Evolutionary conservation across 1,284 basidiomycete species (phyloP).

Genomic region (Tilletia indica): DNA sequence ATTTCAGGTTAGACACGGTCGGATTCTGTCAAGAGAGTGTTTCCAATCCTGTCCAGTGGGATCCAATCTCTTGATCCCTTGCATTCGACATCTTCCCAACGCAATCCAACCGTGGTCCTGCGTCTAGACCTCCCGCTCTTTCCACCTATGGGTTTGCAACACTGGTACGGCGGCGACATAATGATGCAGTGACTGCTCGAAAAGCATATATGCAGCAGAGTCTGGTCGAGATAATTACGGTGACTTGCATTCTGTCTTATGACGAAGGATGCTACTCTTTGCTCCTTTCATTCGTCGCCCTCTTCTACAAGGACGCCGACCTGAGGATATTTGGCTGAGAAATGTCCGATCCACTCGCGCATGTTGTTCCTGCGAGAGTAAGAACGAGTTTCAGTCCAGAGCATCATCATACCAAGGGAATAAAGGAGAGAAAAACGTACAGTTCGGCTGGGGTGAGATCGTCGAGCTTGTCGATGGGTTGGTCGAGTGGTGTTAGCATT

Average conservation of each 20-base stretch:
- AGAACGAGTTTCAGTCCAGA: not conserved
- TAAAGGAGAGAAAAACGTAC: conserved; percentile 61
- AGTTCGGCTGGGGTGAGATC: conserved; percentile 77
- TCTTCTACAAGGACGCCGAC: conserved; percentile 53
- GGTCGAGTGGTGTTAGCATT: conserved; percentile 81
- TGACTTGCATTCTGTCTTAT: too few relatives aligned
- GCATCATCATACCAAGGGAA: not conserved
- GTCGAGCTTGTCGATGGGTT: conserved; percentile 77
- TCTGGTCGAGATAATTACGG: too few relatives aligned
- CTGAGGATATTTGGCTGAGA: conserved; percentile 49
- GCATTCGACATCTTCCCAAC: not conserved
- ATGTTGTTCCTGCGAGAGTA: conserved; percentile 35
- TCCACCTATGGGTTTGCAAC: too few relatives aligned
- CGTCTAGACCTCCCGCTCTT: too few relatives aligned
- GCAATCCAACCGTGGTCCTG: too few relatives aligned
- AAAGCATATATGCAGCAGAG: too few relatives aligned
- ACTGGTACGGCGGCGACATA: too few relatives aligned
- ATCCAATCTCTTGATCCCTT: not conserved
- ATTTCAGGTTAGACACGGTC: not conserved
- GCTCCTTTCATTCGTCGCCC: conserved; percentile 22
- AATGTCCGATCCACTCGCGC: conserved; percentile 48
- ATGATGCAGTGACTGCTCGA: too few relatives aligned
- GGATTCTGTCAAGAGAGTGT: too few relatives aligned
- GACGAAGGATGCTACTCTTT: too few relatives aligned
- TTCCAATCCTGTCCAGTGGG: not conserved